phyloP scores from a whole-genome alignment of 352 stramenopile genomes.

The Thalassiosira pacifica region DNA sequence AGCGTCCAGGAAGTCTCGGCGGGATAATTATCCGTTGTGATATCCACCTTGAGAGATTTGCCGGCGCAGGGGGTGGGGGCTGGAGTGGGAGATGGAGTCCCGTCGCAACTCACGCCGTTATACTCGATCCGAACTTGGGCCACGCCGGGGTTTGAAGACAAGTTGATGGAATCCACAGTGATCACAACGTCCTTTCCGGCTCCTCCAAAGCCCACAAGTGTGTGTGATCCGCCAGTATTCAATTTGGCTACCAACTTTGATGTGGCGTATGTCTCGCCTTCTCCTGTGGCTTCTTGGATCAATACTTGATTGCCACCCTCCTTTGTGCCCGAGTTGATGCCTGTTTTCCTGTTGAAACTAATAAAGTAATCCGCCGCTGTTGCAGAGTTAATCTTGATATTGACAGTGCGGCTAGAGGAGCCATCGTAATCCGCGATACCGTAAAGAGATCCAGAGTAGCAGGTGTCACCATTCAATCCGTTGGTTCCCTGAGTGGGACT shows the following conservation, averaged over 20 bases:
- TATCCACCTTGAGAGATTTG: too few species aligned
- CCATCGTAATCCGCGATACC: constrained; percentile 50
- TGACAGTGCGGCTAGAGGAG: constrained; percentile 10
- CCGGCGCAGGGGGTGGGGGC: too few species aligned
- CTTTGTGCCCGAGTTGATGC: constrained; percentile 57
- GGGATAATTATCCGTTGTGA: too few species aligned
- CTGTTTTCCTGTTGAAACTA: constrained; percentile 52
- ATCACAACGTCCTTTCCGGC: too few species aligned
- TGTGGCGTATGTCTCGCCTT: not conserved
- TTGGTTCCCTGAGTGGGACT: not conserved
- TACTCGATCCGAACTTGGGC: too few species aligned
- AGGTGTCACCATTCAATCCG: constrained; percentile 1
- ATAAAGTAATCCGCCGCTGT: constrained; percentile 40
- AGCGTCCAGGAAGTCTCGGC: too few species aligned
- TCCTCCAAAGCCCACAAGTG: too few species aligned
- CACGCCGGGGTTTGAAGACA: too few species aligned
- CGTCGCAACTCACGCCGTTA: too few species aligned
- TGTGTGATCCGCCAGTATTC: too few species aligned
- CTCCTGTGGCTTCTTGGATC: not conserved
- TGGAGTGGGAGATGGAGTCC: too few species aligned
- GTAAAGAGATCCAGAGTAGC: constrained; percentile 8
- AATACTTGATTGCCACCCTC: constrained; percentile 55
- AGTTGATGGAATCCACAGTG: too few species aligned
- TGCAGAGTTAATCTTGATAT: constrained; percentile 42
- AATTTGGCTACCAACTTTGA: constrained; percentile 18